phyloP scores from a whole-genome alignment of 1,284 basidiomycete species.

The Tilletia walkeri region DNA sequence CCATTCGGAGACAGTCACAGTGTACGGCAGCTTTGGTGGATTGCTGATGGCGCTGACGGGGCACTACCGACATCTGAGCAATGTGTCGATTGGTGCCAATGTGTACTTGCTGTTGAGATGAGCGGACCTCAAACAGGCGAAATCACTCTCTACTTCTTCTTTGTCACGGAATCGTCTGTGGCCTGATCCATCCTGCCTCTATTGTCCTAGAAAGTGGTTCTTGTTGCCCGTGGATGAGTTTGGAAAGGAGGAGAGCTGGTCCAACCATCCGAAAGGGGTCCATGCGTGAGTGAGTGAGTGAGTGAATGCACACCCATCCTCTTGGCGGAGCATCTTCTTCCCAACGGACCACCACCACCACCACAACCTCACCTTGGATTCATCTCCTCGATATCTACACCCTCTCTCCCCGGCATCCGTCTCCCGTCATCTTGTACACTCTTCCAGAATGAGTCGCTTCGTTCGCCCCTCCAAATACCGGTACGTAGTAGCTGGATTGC shows the following conservation, averaged over 20 bases:
- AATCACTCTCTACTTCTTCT: not conserved
- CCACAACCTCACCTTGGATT: not conserved
- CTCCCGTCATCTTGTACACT: not conserved
- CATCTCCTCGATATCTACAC: not conserved
- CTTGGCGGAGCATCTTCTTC: no score
- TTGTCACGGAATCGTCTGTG: no score
- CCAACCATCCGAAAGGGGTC: no score
- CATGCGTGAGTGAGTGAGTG: no score
- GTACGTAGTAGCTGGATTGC: conserved; percentile 32
- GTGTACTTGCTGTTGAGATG: conserved; percentile 81
- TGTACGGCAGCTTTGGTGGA: conserved; percentile 94
- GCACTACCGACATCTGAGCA: conserved; percentile 86
- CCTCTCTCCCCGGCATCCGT: not conserved
- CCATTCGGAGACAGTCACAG: conserved; percentile 78
- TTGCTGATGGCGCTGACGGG: conserved; percentile 91
- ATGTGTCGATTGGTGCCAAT: conserved; percentile 86
- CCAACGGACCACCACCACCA: not conserved
- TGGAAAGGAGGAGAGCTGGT: no score
- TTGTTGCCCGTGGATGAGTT: no score
- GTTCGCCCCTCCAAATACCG: conserved; percentile 66
- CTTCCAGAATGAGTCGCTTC: conserved; percentile 62
- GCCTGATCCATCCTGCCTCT: no score
- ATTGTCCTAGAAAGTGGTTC: no score
- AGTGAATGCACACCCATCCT: no score
- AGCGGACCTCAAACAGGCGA: not conserved